phyloP scores from a whole-genome alignment of 805 yeast genomes.

The Zygoascus bituminiphila region DNA sequence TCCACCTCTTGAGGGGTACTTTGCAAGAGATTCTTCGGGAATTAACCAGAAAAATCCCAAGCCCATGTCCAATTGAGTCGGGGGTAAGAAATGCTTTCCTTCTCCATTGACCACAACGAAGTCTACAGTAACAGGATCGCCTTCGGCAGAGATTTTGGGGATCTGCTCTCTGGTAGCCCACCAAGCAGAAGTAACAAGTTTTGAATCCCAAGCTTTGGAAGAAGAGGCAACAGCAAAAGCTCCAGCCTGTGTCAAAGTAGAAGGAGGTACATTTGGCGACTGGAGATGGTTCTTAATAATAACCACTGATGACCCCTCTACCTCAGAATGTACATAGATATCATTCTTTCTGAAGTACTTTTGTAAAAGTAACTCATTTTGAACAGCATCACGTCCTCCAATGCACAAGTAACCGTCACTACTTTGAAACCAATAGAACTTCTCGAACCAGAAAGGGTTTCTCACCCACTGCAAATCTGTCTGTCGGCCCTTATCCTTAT shows the following conservation, averaged over 20 bases:
- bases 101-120: constrained; percentile 44
- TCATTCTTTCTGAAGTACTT: constrained; percentile 71
- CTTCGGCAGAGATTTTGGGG: constrained; percentile 42
- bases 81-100: constrained; percentile 51
- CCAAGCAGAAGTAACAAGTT: constrained; percentile 78
- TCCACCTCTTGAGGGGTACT: constrained; percentile 21
- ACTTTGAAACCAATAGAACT: constrained; percentile 89
- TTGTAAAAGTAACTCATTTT: constrained; percentile 71
- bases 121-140: constrained; percentile 58
- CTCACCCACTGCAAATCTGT: constrained; percentile 48
- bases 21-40: constrained; percentile 38
- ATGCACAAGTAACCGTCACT: constrained; percentile 80
- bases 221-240: constrained; percentile 63
- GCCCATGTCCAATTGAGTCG: constrained; percentile 86
- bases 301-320: constrained; percentile 65
- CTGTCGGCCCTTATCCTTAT: constrained; percentile 45
- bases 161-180: constrained; percentile 63
- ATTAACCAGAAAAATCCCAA: constrained; percentile 70
- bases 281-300: constrained; percentile 74
- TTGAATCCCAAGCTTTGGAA: constrained; percentile 85
- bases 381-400: constrained; percentile 77
- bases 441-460: constrained; percentile 83
- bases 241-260: constrained; percentile 85
- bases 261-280: constrained; percentile 57
- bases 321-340: constrained; percentile 62